Evolutionary conservation across 345 rosid species (phyloP), one percentile per base, ranked within the genome.

Genomic region (Eutrema japonicum): DNA sequence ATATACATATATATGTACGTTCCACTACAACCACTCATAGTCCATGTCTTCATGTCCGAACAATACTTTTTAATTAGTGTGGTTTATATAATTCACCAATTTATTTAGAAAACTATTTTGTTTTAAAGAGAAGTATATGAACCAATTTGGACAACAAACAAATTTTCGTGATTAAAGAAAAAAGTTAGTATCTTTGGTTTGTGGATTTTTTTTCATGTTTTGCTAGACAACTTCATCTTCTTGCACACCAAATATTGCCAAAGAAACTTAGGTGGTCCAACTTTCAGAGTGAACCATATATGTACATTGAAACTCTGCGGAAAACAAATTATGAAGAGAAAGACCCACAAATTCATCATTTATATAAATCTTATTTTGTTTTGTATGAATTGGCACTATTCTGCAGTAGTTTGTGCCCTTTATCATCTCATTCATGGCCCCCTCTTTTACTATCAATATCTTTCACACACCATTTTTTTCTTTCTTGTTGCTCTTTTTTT

Each of bases 331-430:
- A 14, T 45, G 58, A 66, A 66, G 59, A 16, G 51, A 26, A 61
- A 45, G 74, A 68, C 79, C 79, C 70, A 75, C 79, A 76, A 62
- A 38, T 62, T 75, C 57, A 75, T 52, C 69, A 68, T 75, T 37
- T 45, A 43, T 69, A n/a, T 69, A 69, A 36, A 46, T 76, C 32
- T 45, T 18, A 18, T 53, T 76, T 76, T 74, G 78, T 74, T 74
- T 68, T 68, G 78, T 45, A 75, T 68, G 69, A 60, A 60, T 60
- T 76, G 69, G 68, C 73, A 18, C 35, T 53, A 62, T 46, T 53
- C 52, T 69, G 36, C 50, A 62, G 45, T 32, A 41, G 8, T 63
- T 36, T 75, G 64, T 75, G 64, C 51, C 14, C 35, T 58, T 57
- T 52, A 41, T 66, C 29, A 49, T 47, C 30, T 22, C 67, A 47